These are phyloP conservation scores for Coemansia sp. DNA, from an alignment of 192 early-diverging fungal genomes.

Conservation along the genomic window DNA sequence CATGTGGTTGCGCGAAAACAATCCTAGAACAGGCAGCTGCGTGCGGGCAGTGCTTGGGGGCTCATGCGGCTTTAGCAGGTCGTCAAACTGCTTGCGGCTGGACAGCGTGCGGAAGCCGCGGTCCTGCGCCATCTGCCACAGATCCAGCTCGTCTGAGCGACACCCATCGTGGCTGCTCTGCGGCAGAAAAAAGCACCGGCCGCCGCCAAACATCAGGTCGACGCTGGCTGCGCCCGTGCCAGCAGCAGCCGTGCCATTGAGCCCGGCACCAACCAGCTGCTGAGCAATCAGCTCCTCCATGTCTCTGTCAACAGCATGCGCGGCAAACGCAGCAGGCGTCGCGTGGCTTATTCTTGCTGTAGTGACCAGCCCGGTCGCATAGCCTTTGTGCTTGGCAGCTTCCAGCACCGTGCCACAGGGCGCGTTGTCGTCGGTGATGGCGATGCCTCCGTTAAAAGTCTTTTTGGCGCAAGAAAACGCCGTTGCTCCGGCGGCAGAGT, in stretches of 20 bases:
- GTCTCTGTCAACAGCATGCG: slow-evolving; percentile 56
- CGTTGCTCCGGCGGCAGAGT: slow-evolving; percentile 66
- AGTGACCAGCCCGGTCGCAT: slow-evolving; percentile 59
- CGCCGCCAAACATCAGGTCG: slow-evolving; percentile 62
- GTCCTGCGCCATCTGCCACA: slow-evolving; percentile 29
- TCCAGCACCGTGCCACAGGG: slow-evolving; percentile 65
- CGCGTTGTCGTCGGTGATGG: slow-evolving; percentile 33
- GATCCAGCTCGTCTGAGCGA: slow-evolving; percentile 43
- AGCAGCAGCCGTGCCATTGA: slow-evolving; percentile 23
- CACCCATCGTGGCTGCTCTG: slow-evolving; percentile 32
- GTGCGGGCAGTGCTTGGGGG: neutral
- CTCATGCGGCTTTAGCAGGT: slow-evolving; percentile 10
- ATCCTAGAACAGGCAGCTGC: slow-evolving; percentile 48
- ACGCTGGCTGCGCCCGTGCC: slow-evolving; percentile 8
- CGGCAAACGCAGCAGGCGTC: slow-evolving; percentile 61
- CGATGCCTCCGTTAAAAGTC: slow-evolving; percentile 61
- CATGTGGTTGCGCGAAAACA: slow-evolving; percentile 58
- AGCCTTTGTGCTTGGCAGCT: slow-evolving; percentile 56
- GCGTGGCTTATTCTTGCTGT: slow-evolving; percentile 66
- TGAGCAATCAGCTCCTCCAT: slow-evolving; percentile 60
- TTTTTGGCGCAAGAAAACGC: slow-evolving; percentile 60
- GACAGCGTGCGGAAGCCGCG: slow-evolving; percentile 11
- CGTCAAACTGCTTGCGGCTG: slow-evolving; percentile 23
- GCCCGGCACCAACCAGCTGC: slow-evolving; percentile 47
- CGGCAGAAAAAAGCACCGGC: slow-evolving; percentile 55